Percentiles rank a stretch among this genome's conserved stretches.
Conservation (phyloP, 306 rosid species). For the Hippophae tibetana region DNA sequence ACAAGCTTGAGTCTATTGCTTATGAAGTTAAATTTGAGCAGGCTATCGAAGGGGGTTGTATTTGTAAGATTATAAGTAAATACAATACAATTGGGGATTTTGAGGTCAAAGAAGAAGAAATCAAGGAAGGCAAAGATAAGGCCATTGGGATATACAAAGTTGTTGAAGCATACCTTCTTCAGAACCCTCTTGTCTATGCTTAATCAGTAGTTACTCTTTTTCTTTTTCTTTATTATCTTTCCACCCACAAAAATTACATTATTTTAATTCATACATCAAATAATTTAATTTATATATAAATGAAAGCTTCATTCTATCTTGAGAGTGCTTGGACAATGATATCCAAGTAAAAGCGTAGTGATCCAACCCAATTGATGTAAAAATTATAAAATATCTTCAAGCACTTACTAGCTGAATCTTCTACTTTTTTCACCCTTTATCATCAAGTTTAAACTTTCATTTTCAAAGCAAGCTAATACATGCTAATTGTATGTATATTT, state of each 20-base stretch:
- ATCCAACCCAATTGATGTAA: no score
- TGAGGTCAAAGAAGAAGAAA: constrained; percentile 49
- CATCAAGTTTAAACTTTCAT: no score
- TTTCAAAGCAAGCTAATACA: no score
- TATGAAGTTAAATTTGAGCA: constrained; percentile 69
- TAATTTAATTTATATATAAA: no score
- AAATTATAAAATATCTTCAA: no score
- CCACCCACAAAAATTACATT: background rate
- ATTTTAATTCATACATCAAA: background rate
- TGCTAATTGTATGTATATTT: no score
- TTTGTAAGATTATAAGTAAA: constrained; percentile 45
- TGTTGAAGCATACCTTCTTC: constrained; percentile 50
- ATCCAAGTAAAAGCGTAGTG: no score
- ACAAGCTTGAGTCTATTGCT: constrained; percentile 53
- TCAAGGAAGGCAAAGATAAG: constrained; percentile 62
- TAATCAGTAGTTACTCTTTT: constrained; percentile 16
- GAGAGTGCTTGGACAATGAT: no score
- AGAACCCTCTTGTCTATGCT: constrained; percentile 55
- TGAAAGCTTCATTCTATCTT: no score
- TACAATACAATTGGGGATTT: constrained; percentile 38
- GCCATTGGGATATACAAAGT: constrained; percentile 51
- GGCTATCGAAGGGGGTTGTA: constrained; percentile 48
- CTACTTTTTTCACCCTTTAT: no score
- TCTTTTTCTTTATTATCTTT: background rate
- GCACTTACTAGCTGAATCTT: no score